Base-by-base conservation (phyloP, 495 filamentous ascomycete species). In the Podospora anserina region DNA sequence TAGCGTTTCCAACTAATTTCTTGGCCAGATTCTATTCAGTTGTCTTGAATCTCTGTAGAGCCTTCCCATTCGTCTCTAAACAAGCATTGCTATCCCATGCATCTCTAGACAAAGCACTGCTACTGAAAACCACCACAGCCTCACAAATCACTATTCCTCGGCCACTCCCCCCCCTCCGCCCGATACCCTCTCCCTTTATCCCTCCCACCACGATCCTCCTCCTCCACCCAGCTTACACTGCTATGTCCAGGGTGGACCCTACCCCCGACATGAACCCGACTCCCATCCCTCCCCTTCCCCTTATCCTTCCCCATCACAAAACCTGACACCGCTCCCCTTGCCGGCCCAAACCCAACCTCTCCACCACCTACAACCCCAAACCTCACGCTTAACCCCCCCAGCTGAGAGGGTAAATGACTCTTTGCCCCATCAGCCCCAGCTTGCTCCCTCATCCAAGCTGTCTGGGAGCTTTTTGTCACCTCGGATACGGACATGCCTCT, bases 381-480 rank as follows among this genome's bases (percentile, higher is more conserved):
- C 61, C 59, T 61, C 49, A 78, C 69, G 66, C 44, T 28, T 1
- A 70, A 32, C 23, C 44, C 61, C 11, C 66, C 76, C 19, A 76
- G 55, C 62, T 76, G 72, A 39, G 56, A 61, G 2, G 74, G 71
- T 4, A 78, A 63, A 61, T 69, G 76, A 5, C 66, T 56, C 69
- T 72, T 75, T 6, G 72, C 76, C 53, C 70, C 72, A 49, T 78
- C 76, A 0, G 71, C 66, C 3, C 57, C 72, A 0, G 69, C 69
- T 2, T 68, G 54, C n/a, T 73, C 72, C 6, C 74, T 57, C 49
- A 75, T 20, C 44, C 64, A 75, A 0, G 19, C n/a, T 30, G 76
- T 75, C 67, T 78, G 76, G 9, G 72, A 26, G 59, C 69, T 72
- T 69, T 78, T 78, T 56, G 75, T 68, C 57, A 75, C 13, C 66